These are phyloP conservation scores for Ballota nigra DNA, from an alignment of 257 asterid species.

Conservation along the genomic window DNA sequence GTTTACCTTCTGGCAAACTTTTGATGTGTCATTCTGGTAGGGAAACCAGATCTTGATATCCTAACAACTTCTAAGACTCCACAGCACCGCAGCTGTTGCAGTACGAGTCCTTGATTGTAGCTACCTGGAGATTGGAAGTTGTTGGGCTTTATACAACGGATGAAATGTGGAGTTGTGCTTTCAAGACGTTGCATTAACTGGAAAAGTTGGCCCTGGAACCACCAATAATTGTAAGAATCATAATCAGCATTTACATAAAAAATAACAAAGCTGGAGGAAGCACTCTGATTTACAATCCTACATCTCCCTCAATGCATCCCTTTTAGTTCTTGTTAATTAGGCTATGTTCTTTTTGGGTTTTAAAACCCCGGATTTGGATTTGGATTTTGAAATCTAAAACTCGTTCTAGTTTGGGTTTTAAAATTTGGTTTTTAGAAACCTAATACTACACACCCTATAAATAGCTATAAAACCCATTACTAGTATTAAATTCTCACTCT, in stretches of 20 bases:
- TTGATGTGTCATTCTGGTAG: constrained; percentile 93
- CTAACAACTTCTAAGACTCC: constrained; percentile 98
- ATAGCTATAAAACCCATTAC: too few species aligned
- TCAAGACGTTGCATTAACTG: constrained; percentile 93
- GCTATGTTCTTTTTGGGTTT: too few species aligned
- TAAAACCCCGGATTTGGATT: too few species aligned
- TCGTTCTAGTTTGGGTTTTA: too few species aligned
- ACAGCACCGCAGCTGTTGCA: constrained; percentile 93
- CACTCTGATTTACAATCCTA: too few species aligned
- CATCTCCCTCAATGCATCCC: not conserved
- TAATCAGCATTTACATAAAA: not conserved
- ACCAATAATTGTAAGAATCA: constrained; percentile 17
- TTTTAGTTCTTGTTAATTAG: not conserved
- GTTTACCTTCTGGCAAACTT: constrained; percentile 89
- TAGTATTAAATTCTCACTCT: too few species aligned
- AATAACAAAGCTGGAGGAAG: not conserved
- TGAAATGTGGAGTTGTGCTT: constrained; percentile 93
- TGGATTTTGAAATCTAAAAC: too few species aligned
- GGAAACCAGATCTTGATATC: constrained; percentile 97
- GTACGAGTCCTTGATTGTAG: constrained; percentile 78
- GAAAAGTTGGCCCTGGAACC: constrained; percentile 75
- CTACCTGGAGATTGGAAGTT: constrained; percentile 76
- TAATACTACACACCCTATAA: too few species aligned
- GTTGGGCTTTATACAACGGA: constrained; percentile 98
- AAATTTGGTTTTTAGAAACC: too few species aligned